A percentile compares a stretch with the other conserved stretches of the same genome.
Evolutionary conservation across 1,139 yeast species (phyloP).

Genomic region (Kluyveromyces sp.): DNA sequence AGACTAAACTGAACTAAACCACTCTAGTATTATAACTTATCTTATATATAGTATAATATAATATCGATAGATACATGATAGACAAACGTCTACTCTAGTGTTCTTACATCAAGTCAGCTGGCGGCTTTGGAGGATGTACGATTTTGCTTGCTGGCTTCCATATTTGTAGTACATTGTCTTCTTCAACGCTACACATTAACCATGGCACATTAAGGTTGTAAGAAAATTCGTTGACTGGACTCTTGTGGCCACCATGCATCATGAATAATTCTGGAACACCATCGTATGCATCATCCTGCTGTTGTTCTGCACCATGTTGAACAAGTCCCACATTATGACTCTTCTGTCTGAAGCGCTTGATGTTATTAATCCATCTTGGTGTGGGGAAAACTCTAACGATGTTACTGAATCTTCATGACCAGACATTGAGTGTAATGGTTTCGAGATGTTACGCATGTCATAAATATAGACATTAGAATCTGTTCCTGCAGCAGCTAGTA

Average conservation of each 20-base stretch:
- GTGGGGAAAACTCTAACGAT: conserved; percentile 63
- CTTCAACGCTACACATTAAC: conserved; percentile 68
- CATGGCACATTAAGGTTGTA: conserved; percentile 63
- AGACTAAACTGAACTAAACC: too few relatives aligned
- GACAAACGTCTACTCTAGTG: conserved; percentile 13
- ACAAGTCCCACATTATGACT: conserved; percentile 65
- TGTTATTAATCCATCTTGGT: conserved; percentile 62
- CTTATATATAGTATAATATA: too few relatives aligned
- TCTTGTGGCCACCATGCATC: conserved; percentile 87
- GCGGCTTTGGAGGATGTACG: conserved; percentile 27
- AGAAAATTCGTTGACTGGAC: conserved; percentile 62
- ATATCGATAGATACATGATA: too few relatives aligned
- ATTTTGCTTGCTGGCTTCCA: conserved; percentile 61
- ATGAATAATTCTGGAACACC: conserved; percentile 75
- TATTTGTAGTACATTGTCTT: conserved; percentile 67
- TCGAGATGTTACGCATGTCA: conserved; percentile 45
- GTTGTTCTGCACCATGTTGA: conserved; percentile 72
- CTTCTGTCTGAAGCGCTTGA: conserved; percentile 69
- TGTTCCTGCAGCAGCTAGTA: conserved; percentile 61
- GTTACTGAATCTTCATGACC: conserved; percentile 71
- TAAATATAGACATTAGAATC: conserved; percentile 58
- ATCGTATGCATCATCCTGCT: conserved; percentile 72
- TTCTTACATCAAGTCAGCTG: conserved; percentile 9
- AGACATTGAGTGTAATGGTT: conserved; percentile 58
- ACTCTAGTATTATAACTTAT: too few relatives aligned